Base-by-base conservation (phyloP, 225 moss, liverwort and hornwort genomes). In the Asterella californica region DNA sequence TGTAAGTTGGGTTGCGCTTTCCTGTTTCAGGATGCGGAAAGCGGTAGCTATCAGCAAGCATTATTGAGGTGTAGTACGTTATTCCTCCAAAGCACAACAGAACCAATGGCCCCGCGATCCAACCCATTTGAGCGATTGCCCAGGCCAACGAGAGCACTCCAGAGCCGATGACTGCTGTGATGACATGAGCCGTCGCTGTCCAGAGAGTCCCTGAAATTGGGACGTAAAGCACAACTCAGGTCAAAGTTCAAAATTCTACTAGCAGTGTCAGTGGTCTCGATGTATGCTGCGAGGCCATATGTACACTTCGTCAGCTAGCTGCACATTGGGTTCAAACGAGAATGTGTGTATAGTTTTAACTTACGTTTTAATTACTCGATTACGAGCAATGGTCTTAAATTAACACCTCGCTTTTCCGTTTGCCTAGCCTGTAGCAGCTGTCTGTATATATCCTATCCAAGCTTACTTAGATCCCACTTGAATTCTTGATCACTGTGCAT, bases 101-200 rank as follows among this genome's bases (percentile, higher is more conserved):
- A 32, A 87, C 86, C 15, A 85, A 19, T 22, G 91, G 91, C 15
- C 91, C 91, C n/a, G 81, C 87, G 11, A 89, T 61, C 91, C 91
- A 92, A 10, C 91, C 91, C 88, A 92, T 84, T 79, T 89, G 87
- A 15, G 90, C 85, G 8, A 90, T 84, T 75, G 88, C 88, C 90
- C 90, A 90, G 2, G 91, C 87, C 50, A 92, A 75, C 36, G 90
- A 90, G 69, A 92, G 74, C 29, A 92, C 91, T 25, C 91, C 91
- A 25, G 90, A 90, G 15, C 90, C 90, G 32, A 90, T 90, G 54
- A 90, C 90, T 37, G 90, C 90, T 59, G 91, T 92, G 15, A 92
- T 87, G 15, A 92, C 87, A 73, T 92, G 91, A 47, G 90, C 88
- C 34, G 87, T 88, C 25, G 91, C 90, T 48, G 91, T 90, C 88